Evolutionary conservation across 345 rosid genomes (phyloP).

Genomic region (Lumnitzera racemosa): DNA sequence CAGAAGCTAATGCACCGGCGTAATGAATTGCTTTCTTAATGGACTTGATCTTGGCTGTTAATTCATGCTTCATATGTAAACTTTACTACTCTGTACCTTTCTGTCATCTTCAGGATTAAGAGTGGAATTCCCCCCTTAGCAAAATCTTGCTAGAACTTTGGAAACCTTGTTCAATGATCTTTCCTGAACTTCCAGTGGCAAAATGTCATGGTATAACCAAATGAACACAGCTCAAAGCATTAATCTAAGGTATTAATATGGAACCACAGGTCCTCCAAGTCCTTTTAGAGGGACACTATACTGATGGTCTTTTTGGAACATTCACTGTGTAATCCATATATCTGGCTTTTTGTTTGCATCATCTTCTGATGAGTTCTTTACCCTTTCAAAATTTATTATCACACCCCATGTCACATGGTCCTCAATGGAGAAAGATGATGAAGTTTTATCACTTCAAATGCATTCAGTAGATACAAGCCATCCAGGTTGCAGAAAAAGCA

Average conservation of each 20-base stretch:
- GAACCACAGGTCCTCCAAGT: conserved; percentile 76
- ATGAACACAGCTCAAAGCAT: conserved; percentile 66
- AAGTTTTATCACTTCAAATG: conserved; percentile 39
- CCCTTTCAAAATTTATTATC: conserved; percentile 61
- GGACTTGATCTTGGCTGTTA: conserved; percentile 69
- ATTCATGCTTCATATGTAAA: conserved; percentile 66
- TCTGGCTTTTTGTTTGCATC: conserved; percentile 62
- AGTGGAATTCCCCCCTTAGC: conserved; percentile 54
- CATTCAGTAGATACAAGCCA: conserved; percentile 62
- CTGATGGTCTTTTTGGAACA: conserved; percentile 52
- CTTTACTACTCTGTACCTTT: conserved; percentile 35
- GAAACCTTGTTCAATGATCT: conserved; percentile 74
- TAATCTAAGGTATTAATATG: conserved; percentile 70
- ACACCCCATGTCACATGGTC: conserved; percentile 84
- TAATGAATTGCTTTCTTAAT: conserved; percentile 66
- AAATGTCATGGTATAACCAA: conserved; percentile 71
- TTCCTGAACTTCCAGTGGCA: conserved; percentile 80
- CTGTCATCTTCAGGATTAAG: conserved; percentile 74
- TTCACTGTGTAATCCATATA: conserved; percentile 63
- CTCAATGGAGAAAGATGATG: conserved; percentile 56
- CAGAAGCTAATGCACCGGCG: conserved; percentile 80
- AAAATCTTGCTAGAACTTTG: conserved; percentile 73
- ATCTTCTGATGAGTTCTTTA: conserved; percentile 59
- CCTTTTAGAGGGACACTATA: conserved; percentile 62
- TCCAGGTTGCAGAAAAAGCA: conserved; percentile 78